Conservation (phyloP, 2,329 filamentous ascomycete species). For the Talaromyces rugulosus region DNA sequence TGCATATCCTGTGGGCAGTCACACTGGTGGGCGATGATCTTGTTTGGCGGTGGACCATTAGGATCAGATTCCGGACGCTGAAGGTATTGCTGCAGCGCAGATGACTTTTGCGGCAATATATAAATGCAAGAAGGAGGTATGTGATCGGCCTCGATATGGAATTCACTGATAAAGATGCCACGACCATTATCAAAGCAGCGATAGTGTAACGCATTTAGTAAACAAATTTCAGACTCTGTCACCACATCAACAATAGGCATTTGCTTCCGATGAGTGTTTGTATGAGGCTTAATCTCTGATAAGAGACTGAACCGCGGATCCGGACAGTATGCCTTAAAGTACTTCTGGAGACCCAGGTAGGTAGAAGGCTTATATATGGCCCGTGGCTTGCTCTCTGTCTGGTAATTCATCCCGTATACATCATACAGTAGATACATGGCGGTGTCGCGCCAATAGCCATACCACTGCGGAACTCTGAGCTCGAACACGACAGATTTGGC, state of each 20-base stretch:
- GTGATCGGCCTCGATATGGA: not conserved
- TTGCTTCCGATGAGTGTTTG: not conserved
- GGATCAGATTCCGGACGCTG: not conserved
- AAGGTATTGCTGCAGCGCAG: not conserved
- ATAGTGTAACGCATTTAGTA: not conserved
- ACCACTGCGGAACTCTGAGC: not conserved
- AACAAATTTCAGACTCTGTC: not conserved
- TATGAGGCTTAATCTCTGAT: not conserved
- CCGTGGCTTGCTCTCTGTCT: not conserved
- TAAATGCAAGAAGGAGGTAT: not conserved
- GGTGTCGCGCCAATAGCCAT: constrained; percentile 1
- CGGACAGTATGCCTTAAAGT: not conserved
- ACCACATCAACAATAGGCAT: not conserved
- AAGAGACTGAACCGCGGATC: not conserved
- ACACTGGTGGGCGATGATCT: constrained; percentile 48
- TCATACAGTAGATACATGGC: not conserved
- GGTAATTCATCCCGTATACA: not conserved
- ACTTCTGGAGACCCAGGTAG: not conserved
- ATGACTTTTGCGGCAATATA: not conserved
- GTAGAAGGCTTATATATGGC: not conserved
- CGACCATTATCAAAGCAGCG: not conserved
- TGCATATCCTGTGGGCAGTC: not conserved
- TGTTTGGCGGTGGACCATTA: constrained; percentile 39
- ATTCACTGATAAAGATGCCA: not conserved
- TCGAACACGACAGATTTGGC: not conserved